phyloP scores from a whole-genome alignment of 768 basidiomycete genomes.

The Boletus pseudopeckii region DNA sequence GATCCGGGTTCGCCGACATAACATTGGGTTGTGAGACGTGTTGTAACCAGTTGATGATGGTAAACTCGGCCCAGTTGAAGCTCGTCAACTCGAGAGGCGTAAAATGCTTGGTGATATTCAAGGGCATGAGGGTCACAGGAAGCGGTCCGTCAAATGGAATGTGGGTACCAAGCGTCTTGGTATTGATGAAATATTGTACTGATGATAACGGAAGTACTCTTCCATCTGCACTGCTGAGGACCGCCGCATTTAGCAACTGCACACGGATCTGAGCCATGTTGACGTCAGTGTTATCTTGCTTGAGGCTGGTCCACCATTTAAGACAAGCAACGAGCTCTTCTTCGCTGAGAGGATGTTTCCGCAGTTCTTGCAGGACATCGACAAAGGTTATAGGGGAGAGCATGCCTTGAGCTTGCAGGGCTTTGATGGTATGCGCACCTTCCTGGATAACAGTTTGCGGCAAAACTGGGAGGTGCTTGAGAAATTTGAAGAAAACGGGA shows the following conservation, averaged over 20 bases:
- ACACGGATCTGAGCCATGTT: constrained; percentile 46
- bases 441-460: constrained; percentile 56
- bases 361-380: constrained; percentile 81
- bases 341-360: constrained; percentile 62
- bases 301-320: constrained; percentile 74
- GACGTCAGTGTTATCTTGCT: constrained; percentile 32
- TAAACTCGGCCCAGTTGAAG: constrained; percentile 80
- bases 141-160: constrained; percentile 37
- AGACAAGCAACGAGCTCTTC: constrained; percentile 78
- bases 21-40: constrained; percentile 54
- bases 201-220: constrained; percentile 65
- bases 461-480: constrained; percentile 74
- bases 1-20: constrained; percentile 40
- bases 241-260: constrained; percentile 68
- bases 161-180: constrained; percentile 46
- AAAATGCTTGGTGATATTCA: constrained; percentile 43
- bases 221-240: constrained; percentile 50
- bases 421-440: constrained; percentile 56
- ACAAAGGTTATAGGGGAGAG: constrained; percentile 73
- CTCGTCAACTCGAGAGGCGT: constrained; percentile 46
- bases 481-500: constrained; percentile 63
- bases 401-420: constrained; percentile 59
- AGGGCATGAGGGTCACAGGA: constrained; percentile 8
- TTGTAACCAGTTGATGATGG: constrained; percentile 70
- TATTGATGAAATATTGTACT: constrained; percentile 70